Evolutionary conservation across 2,329 filamentous ascomycete species (phyloP).

Genomic region (Rasamsonia emersonii): DNA sequence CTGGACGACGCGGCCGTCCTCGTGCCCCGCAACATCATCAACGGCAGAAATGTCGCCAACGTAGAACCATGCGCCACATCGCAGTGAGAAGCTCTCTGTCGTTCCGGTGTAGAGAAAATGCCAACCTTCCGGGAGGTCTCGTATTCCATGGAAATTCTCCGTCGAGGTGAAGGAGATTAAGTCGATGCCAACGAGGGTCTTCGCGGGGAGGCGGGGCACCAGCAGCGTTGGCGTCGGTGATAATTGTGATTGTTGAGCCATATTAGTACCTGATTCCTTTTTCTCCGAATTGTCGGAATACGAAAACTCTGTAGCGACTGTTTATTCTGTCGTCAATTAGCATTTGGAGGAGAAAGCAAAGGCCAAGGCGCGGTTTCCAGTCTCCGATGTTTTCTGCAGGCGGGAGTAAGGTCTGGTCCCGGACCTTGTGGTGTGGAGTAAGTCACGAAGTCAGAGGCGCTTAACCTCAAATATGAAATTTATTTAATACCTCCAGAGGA

Average conservation of each 20-base stretch:
- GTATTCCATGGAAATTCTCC: conserved; percentile 53
- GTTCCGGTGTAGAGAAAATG: conserved; percentile 56
- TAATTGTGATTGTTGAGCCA: conserved; percentile 8
- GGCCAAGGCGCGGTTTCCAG: too few relatives aligned
- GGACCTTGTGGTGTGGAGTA: too few relatives aligned
- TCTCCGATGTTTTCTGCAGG: too few relatives aligned
- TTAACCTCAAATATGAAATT: too few relatives aligned
- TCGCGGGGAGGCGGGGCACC: conserved; percentile 36
- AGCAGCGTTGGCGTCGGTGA: conserved; percentile 35
- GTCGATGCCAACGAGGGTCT: conserved; percentile 44
- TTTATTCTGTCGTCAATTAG: too few relatives aligned
- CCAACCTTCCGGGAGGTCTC: conserved; percentile 48
- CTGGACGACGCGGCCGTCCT: conserved; percentile 3
- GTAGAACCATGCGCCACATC: conserved; percentile 55
- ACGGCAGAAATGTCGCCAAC: conserved; percentile 30
- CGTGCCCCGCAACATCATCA: conserved; percentile 3
- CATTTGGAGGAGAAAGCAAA: too few relatives aligned
- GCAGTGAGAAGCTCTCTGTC: conserved; percentile 49
- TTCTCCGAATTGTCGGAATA: neutral
- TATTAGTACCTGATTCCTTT: too few relatives aligned
- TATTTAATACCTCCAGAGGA: too few relatives aligned
- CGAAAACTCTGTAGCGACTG: neutral
- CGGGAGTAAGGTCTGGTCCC: too few relatives aligned
- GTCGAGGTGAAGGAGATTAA: conserved; percentile 55
- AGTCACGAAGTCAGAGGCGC: too few relatives aligned